Evolutionary conservation across 2,329 filamentous ascomycete species (phyloP).

Genomic region (Exophiala bonariae): DNA sequence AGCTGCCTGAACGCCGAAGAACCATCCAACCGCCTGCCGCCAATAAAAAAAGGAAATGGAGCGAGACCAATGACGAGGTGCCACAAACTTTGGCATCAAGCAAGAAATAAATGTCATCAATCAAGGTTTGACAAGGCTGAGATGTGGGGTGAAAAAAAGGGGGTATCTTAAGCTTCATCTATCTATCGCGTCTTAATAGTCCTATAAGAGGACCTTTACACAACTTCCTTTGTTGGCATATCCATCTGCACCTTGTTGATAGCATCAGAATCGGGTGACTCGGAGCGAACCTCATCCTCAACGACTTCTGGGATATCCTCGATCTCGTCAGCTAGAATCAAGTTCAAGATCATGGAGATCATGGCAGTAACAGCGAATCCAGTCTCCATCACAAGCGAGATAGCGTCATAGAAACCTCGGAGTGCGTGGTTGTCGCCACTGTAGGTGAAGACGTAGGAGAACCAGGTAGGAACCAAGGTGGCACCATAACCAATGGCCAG

Average conservation of each 20-base stretch:
- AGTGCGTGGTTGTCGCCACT: constrained; percentile 64
- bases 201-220: constrained; percentile 1
- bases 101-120: too few relatives aligned
- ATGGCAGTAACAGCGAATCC: constrained; percentile 66
- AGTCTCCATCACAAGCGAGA: constrained; percentile 70
- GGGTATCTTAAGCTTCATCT: too few relatives aligned
- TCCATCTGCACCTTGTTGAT: constrained; percentile 5
- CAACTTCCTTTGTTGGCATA: constrained; percentile 16
- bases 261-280: not conserved
- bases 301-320: constrained; percentile 57
- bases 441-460: constrained; percentile 46
- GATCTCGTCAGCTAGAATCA: constrained; percentile 71
- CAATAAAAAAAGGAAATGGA: too few relatives aligned
- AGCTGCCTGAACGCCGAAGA: too few relatives aligned
- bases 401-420: constrained; percentile 53
- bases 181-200: too few relatives aligned
- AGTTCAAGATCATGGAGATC: constrained; percentile 70
- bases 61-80: too few relatives aligned
- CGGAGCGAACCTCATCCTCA: constrained; percentile 9
- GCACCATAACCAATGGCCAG: constrained; percentile 61
- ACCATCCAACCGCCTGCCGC: too few relatives aligned
- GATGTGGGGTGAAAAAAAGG: too few relatives aligned
- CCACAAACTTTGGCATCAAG: too few relatives aligned
- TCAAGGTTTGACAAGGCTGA: too few relatives aligned
- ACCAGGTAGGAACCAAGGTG: constrained; percentile 49